A percentile compares a stretch with the other conserved stretches of the same genome.
Evolutionary conservation across 306 rosid genomes (phyloP).

Genomic region (Citrullus amarus): DNA sequence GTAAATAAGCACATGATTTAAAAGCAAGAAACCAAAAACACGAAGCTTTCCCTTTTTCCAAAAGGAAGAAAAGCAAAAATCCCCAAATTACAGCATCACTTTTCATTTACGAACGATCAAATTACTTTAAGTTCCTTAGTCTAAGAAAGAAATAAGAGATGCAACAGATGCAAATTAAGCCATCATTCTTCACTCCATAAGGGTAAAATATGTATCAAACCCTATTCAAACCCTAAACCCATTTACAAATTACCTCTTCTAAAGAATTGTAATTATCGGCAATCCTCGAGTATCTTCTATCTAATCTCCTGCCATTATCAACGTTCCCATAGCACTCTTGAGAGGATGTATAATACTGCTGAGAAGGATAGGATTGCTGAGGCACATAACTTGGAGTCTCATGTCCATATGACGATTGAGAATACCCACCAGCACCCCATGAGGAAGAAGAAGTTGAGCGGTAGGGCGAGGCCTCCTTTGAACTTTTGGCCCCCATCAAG

Average conservation of each 20-base stretch:
- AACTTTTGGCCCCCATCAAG: conserved; percentile 71
- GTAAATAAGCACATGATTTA: background rate
- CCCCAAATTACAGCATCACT: background rate
- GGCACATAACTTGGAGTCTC: conserved; percentile 14
- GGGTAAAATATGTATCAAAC: background rate
- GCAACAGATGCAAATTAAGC: background rate
- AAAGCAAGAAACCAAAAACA: background rate
- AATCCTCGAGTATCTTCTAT: conserved; percentile 70
- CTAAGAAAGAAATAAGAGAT: background rate
- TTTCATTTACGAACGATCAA: background rate
- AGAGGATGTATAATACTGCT: conserved; percentile 14
- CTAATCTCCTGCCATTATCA: conserved; percentile 27
- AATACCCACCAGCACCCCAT: conserved; percentile 21
- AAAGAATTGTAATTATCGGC: conserved; percentile 62
- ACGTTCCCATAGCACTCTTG: background rate
- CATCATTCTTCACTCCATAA: background rate
- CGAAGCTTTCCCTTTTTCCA: background rate
- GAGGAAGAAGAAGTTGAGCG: conserved; percentile 29
- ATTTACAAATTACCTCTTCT: conserved; percentile 37
- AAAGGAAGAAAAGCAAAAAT: background rate
- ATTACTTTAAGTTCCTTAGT: background rate
- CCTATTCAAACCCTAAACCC: background rate
- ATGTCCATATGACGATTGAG: conserved; percentile 21
- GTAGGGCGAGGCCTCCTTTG: conserved; percentile 46
- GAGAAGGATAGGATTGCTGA: conserved; percentile 19